These are phyloP conservation scores for Macadamia tetraphylla DNA, from an alignment of 164 flowering plant genomes.

Conservation along the genomic window DNA sequence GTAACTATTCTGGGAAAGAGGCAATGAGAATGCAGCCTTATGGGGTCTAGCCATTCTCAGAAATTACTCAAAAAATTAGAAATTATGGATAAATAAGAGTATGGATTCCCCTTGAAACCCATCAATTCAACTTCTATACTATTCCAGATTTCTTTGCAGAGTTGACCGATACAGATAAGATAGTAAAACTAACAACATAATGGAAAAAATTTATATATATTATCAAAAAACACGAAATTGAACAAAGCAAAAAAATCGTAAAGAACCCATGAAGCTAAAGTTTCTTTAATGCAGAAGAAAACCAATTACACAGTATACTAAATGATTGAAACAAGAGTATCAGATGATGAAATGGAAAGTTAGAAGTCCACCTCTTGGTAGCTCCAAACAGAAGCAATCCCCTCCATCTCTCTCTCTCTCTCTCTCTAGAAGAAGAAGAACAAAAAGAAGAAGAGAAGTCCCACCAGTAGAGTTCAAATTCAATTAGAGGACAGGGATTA, in stretches of 20 bases:
- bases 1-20: too few relatives aligned
- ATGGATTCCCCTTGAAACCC: background rate
- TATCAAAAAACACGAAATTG: background rate
- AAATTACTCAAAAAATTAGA: too few relatives aligned
- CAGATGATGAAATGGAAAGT: background rate
- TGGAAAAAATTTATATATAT: background rate
- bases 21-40: too few relatives aligned
- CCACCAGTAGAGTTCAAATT: background rate
- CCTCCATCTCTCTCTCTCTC: slow-evolving; percentile 16
- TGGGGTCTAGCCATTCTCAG: too few relatives aligned
- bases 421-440: background rate
- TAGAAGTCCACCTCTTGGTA: slow-evolving; percentile 16
- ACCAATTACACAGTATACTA: background rate
- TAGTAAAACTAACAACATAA: background rate
- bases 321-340: background rate
- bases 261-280: background rate
- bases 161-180: background rate
- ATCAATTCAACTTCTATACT: background rate
- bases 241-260: too few relatives aligned
- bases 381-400: slow-evolving; percentile 16
- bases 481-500: background rate
- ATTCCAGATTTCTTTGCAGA: background rate
- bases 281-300: background rate
- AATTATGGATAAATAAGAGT: too few relatives aligned
- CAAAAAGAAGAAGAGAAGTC: too few relatives aligned